Evolutionary conservation across 148 eudicot genomes (phyloP).

Genomic region (Rheum nobile): DNA sequence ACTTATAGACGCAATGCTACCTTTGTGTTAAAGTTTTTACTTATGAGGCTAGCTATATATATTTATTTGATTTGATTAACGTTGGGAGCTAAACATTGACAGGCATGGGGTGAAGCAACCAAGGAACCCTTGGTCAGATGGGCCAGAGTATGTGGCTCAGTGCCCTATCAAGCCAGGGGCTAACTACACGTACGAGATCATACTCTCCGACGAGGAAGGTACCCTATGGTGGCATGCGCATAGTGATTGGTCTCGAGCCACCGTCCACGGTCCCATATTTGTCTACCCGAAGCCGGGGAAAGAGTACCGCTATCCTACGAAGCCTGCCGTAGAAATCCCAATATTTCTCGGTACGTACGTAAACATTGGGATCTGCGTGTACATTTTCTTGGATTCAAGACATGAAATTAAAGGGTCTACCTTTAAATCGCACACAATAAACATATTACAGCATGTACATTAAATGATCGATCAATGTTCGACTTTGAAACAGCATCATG

Average conservation of each 20-base stretch:
- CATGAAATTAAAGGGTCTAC: no score
- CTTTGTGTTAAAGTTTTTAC: no score
- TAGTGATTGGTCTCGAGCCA: constrained; percentile 38
- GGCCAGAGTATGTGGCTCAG: constrained; percentile 28
- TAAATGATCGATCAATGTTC: no score
- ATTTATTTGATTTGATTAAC: no score
- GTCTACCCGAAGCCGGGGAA: constrained; percentile 15
- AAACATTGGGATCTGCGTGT: no score
- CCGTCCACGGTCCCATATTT: constrained; percentile 25
- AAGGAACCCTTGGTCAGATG: constrained; percentile 33
- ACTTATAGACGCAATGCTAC: no score
- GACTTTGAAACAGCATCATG: no score
- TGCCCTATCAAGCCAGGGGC: constrained; percentile 29
- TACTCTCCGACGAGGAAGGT: constrained; percentile 27
- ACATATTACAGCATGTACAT: no score
- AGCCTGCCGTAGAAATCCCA: constrained; percentile 21
- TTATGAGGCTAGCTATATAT: no score
- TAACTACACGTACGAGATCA: constrained; percentile 19
- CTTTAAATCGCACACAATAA: no score
- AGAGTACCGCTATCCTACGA: constrained; percentile 19
- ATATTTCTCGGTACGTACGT: constrained; percentile 29
- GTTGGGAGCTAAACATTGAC: no score
- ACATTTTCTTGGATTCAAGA: no score
- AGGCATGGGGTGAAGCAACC: constrained; percentile 39
- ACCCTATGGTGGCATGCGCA: constrained; percentile 41